phyloP scores from a whole-genome alignment of 768 basidiomycete genomes.

The Amanita thiersii region DNA sequence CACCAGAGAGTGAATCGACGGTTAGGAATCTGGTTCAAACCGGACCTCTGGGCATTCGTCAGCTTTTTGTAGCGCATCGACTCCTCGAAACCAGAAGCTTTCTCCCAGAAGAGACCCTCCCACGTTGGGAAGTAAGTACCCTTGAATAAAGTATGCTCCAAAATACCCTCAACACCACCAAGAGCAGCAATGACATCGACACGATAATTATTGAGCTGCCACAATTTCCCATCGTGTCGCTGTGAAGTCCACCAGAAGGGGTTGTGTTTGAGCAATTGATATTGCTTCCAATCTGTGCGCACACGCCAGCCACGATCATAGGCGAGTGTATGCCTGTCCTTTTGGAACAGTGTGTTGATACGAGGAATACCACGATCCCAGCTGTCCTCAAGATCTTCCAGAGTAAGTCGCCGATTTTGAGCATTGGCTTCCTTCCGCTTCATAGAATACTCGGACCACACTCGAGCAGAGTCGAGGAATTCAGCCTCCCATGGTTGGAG shows the following conservation, averaged over 20 bases:
- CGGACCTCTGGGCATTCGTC: conserved; percentile 97
- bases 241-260: conserved; percentile 99
- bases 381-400: conserved; percentile 96
- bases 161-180: conserved; percentile 92
- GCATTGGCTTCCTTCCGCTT: conserved; percentile 99
- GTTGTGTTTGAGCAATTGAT: conserved; percentile 89
- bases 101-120: conserved; percentile 99
- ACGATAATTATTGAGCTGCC: conserved; percentile 97
- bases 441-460: conserved; percentile 99
- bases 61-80: conserved; percentile 95
- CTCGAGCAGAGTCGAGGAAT: conserved; percentile 95
- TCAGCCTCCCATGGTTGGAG: conserved; percentile 97
- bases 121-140: conserved; percentile 97
- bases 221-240: conserved; percentile 91
- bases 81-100: conserved; percentile 94
- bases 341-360: conserved; percentile 99
- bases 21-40: conserved; percentile 96
- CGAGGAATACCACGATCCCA: conserved; percentile 99
- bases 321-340: conserved; percentile 92
- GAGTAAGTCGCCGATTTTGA: conserved; percentile 90
- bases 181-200: conserved; percentile 98
- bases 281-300: conserved; percentile 96
- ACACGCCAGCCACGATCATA: conserved; percentile 99
- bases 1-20: conserved; percentile 99
- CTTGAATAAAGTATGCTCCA: conserved; percentile 96